phyloP scores from a whole-genome alignment of 805 yeast species.

The Candida loeiensis region DNA sequence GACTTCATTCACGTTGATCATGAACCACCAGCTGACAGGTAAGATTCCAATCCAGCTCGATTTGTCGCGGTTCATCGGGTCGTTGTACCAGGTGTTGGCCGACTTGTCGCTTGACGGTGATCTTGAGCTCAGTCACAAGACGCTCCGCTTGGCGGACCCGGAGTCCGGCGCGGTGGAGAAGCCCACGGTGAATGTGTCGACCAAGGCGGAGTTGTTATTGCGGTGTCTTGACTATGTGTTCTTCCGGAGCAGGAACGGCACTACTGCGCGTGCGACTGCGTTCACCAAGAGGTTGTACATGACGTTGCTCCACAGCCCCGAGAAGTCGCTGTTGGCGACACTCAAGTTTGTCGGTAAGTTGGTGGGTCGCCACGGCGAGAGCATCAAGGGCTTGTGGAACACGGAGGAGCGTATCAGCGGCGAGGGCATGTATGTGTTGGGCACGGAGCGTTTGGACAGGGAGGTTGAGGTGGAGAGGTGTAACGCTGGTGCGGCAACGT shows the following conservation, averaged over 20 bases:
- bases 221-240: conserved; percentile 78
- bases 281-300: conserved; percentile 79
- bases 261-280: conserved; percentile 65
- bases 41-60: conserved; percentile 68
- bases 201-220: conserved; percentile 80
- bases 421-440: conserved; percentile 58
- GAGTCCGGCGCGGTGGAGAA: conserved; percentile 36
- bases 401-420: conserved; percentile 87
- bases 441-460: conserved; percentile 47
- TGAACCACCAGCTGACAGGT: conserved; percentile 57
- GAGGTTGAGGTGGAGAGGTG: conserved; percentile 63
- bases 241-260: conserved; percentile 68
- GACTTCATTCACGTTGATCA: conserved; percentile 83
- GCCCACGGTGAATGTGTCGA: conserved; percentile 80
- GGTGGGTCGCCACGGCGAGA: conserved; percentile 62
- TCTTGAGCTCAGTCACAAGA: conserved; percentile 78
- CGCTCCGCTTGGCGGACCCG: conserved; percentile 80
- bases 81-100: conserved; percentile 65
- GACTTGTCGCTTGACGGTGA: conserved; percentile 75
- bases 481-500: conserved; percentile 82
- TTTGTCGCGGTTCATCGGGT: conserved; percentile 72
- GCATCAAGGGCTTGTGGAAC: conserved; percentile 69
- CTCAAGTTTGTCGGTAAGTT: conserved; percentile 77
- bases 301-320: conserved; percentile 72
- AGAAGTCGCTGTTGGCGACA: conserved; percentile 76